Conservation (phyloP, 1,139 yeast species). For the Yamadazyma kanchanaburiensis region DNA sequence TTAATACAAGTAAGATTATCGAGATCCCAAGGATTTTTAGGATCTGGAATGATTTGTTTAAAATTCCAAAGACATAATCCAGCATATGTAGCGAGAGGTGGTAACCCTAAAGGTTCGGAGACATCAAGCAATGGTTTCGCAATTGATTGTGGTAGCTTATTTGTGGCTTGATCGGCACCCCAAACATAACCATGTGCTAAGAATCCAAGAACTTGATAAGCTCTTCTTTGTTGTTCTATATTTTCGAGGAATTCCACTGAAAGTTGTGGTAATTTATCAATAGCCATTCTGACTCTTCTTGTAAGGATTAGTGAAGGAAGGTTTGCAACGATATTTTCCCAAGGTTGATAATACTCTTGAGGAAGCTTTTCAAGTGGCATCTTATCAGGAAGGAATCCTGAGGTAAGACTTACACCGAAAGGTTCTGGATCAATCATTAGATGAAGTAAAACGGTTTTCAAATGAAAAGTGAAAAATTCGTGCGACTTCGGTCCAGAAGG, state of each 20-base stretch:
- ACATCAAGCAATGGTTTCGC: slow-evolving; percentile 67
- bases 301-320: slow-evolving; percentile 74
- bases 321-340: slow-evolving; percentile 69
- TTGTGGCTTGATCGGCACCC: slow-evolving; percentile 70
- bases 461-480: slow-evolving; percentile 1
- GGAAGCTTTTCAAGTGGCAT: slow-evolving; percentile 63
- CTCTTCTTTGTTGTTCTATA: slow-evolving; percentile 63
- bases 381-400: slow-evolving; percentile 77
- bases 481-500: too few relatives aligned
- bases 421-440: slow-evolving; percentile 41
- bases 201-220: slow-evolving; percentile 75
- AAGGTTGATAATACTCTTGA: slow-evolving; percentile 60
- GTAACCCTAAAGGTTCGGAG: slow-evolving; percentile 62
- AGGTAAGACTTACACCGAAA: slow-evolving; percentile 63
- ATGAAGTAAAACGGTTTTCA: background rate
- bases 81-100: slow-evolving; percentile 87
- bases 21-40: slow-evolving; percentile 43
- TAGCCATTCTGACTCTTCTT: slow-evolving; percentile 52
- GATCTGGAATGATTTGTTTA: slow-evolving; percentile 54
- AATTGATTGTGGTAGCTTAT: slow-evolving; percentile 61
- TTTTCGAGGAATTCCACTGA: slow-evolving; percentile 40
- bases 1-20: slow-evolving; percentile 74
- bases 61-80: slow-evolving; percentile 88
- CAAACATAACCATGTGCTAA: slow-evolving; percentile 87
- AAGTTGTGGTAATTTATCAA: slow-evolving; percentile 60